These are phyloP conservation scores for Yarrowia sp. DNA, from an alignment of 805 yeast species.

Conservation along the genomic window DNA sequence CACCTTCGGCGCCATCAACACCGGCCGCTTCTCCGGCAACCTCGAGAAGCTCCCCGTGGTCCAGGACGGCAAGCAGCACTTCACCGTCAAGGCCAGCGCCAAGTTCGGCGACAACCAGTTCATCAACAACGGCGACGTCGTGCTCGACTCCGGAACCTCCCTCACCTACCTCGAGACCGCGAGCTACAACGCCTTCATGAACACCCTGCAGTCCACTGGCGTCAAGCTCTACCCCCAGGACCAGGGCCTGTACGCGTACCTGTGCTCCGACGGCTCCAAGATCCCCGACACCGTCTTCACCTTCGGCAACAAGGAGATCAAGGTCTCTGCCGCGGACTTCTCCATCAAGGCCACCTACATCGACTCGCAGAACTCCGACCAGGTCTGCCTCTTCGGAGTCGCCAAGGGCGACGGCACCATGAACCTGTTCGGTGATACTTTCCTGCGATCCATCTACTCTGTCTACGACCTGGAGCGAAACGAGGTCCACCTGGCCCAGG, in stretches of 20 bases:
- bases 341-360: not conserved
- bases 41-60: slow-evolving; percentile 4
- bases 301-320: slow-evolving; percentile 4
- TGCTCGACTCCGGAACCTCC: slow-evolving; percentile 14
- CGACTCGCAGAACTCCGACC: not conserved
- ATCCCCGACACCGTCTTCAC: not conserved
- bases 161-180: not conserved
- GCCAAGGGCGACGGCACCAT: slow-evolving; percentile 25
- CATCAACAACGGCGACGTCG: not conserved
- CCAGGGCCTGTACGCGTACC: not conserved
- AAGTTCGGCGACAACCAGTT: not conserved
- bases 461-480: slow-evolving; percentile 10
- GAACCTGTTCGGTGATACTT: slow-evolving; percentile 16
- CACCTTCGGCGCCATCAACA: slow-evolving; percentile 10
- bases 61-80: not conserved
- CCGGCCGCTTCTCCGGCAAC: not conserved
- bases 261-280: not conserved
- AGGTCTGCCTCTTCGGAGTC: not conserved
- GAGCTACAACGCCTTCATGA: not conserved
- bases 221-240: not conserved
- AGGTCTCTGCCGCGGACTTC: not conserved
- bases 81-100: not conserved
- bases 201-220: not conserved
- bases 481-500: slow-evolving; percentile 3
- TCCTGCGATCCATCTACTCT: slow-evolving; percentile 1